Evolutionary conservation across 2,329 filamentous ascomycete genomes (phyloP).

Genomic region (Phialocephala sp.): DNA sequence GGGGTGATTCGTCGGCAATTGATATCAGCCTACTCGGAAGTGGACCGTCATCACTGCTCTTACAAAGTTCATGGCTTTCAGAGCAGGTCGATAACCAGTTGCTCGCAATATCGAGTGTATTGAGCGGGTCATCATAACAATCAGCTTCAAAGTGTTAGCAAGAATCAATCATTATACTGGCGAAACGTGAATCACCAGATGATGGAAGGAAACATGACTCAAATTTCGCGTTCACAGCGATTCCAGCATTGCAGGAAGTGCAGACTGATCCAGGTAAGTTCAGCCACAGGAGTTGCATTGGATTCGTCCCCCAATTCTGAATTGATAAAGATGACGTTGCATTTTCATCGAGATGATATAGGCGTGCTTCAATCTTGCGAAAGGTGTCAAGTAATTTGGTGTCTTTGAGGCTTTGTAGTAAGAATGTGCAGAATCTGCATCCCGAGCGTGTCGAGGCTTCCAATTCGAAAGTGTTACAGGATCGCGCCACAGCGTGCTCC

Average conservation of each 20-base stretch:
- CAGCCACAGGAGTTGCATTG: constrained; percentile 15
- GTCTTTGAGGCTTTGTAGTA: constrained; percentile 25
- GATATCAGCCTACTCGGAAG: constrained; percentile 24
- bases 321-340: background rate
- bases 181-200: constrained; percentile 16
- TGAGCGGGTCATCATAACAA: constrained; percentile 21
- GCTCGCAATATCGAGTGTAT: constrained; percentile 14
- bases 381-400: constrained; percentile 12
- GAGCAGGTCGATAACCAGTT: constrained; percentile 13
- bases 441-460: constrained; percentile 21
- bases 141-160: constrained; percentile 22
- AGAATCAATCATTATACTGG: background rate
- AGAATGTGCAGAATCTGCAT: constrained; percentile 25
- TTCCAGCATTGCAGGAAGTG: background rate
- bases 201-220: constrained; percentile 17
- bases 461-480: constrained; percentile 22
- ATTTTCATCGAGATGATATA: constrained; percentile 15
- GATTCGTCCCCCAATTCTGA: background rate
- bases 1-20: constrained; percentile 16
- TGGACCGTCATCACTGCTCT: constrained; percentile 2
- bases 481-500: background rate
- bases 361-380: constrained; percentile 26
- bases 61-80: constrained; percentile 13
- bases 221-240: background rate
- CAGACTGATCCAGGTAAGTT: constrained; percentile 23